Evolutionary conservation across 2,329 filamentous ascomycete genomes (phyloP).

Genomic region (Chaetomium sp.): DNA sequence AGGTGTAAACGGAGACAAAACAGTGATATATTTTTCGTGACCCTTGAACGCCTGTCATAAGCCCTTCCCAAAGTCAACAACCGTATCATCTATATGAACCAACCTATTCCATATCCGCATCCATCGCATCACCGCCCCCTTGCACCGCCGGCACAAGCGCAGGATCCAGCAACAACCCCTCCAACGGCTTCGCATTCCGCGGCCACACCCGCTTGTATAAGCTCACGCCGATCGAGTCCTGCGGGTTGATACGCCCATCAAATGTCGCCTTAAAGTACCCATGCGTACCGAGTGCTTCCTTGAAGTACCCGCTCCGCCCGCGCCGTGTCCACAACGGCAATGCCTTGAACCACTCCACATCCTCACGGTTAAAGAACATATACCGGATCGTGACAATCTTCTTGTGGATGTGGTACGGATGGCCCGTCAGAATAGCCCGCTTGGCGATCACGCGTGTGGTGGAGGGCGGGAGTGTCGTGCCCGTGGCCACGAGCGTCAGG

Average conservation of each 20-base stretch:
- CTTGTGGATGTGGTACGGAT: constrained; percentile 99
- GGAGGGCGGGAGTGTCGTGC: constrained; percentile 74
- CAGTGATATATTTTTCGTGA: constrained; percentile 13
- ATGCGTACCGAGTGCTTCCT: constrained; percentile 90
- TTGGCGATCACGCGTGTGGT: constrained; percentile 82
- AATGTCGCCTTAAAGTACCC: constrained; percentile 99
- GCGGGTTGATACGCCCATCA: constrained; percentile 90
- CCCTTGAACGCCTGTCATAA: constrained; percentile 9
- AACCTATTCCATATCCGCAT: constrained; percentile 24
- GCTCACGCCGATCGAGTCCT: constrained; percentile 88
- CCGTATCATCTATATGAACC: constrained; percentile 2
- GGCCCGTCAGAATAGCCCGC: constrained; percentile 85
- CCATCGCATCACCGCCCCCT: constrained; percentile 31
- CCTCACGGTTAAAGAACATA: constrained; percentile 98
- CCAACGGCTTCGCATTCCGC: constrained; percentile 50
- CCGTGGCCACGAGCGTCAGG: constrained; percentile 74
- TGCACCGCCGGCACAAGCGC: constrained; percentile 12
- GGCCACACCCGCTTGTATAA: constrained; percentile 84
- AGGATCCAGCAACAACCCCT: constrained; percentile 33
- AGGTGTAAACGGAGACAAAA: too few relatives aligned
- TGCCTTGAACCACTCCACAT: constrained; percentile 97
- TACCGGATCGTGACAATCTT: constrained; percentile 93
- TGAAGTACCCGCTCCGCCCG: constrained; percentile 83
- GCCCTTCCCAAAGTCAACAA: not conserved
- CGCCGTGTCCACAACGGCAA: constrained; percentile 89